Evolutionary conservation across 805 yeast genomes (phyloP).

Genomic region (Hanseniaspora jakobsenii): DNA sequence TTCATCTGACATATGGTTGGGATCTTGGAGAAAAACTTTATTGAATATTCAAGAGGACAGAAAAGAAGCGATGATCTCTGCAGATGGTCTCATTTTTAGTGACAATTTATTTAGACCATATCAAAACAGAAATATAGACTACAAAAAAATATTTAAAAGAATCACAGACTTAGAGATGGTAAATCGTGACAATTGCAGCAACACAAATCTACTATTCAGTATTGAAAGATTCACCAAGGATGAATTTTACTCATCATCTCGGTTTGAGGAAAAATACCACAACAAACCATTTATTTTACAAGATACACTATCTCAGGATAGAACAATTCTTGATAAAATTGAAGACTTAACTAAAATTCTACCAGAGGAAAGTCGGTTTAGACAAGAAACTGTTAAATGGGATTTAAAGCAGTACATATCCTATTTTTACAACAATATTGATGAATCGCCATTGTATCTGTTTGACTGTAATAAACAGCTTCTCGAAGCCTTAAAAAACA

Average conservation of each 20-base stretch:
- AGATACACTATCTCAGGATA: slow-evolving; percentile 18
- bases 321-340: slow-evolving; percentile 19
- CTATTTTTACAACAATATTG: slow-evolving; percentile 50
- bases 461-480: slow-evolving; percentile 75
- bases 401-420: slow-evolving; percentile 46
- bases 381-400: slow-evolving; percentile 85
- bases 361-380: slow-evolving; percentile 46
- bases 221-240: slow-evolving; percentile 44
- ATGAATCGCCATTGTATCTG: slow-evolving; percentile 75
- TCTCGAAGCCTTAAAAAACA: slow-evolving; percentile 40
- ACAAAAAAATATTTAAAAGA: slow-evolving; percentile 36
- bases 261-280: slow-evolving; percentile 37
- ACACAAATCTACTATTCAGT: slow-evolving; percentile 24
- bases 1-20: slow-evolving; percentile 43
- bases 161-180: slow-evolving; percentile 37
- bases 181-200: slow-evolving; percentile 20
- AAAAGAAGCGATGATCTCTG: slow-evolving; percentile 36
- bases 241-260: slow-evolving; percentile 30
- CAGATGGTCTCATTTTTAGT: slow-evolving; percentile 47
- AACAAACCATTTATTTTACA: slow-evolving; percentile 53
- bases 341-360: slow-evolving; percentile 63
- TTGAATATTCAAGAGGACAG: slow-evolving; percentile 28
- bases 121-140: slow-evolving; percentile 64
- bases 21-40: slow-evolving; percentile 67
- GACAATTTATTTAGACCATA: slow-evolving; percentile 74